Conservation (phyloP, 1,284 basidiomycete species). For the Moniliella sp. region DNA sequence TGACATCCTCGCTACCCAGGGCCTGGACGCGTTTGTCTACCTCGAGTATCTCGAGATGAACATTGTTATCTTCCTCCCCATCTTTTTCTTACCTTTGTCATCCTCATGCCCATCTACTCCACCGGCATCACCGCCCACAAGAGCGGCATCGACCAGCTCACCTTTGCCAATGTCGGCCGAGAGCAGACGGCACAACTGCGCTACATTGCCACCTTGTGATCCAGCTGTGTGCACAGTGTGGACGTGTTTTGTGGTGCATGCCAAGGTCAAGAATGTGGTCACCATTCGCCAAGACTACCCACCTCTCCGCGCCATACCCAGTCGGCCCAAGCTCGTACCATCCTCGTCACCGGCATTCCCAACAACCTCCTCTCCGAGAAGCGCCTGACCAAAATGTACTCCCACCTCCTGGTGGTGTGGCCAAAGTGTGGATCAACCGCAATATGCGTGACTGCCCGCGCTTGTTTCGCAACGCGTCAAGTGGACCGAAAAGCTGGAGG, state of each 20-base stretch:
- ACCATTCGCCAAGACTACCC: conserved; percentile 59
- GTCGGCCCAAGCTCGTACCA: conserved; percentile 60
- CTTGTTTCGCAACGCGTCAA: conserved; percentile 55
- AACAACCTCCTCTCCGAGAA: conserved; percentile 46
- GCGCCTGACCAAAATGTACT: conserved; percentile 49
- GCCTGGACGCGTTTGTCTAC: conserved; percentile 81
- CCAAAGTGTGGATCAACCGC: conserved; percentile 66
- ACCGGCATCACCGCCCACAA: background rate
- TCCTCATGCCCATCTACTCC: conserved; percentile 45
- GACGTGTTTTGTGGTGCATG: conserved; percentile 59
- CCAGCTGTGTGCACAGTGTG: conserved; percentile 37
- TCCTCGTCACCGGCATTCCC: conserved; percentile 76
- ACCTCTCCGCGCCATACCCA: conserved; percentile 53
- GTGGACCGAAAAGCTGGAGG: conserved; percentile 58
- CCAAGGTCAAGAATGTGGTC: conserved; percentile 61
- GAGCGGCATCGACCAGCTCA: conserved; percentile 51
- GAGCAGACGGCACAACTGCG: conserved; percentile 27
- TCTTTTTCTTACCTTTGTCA: conserved; percentile 36
- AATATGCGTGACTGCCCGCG: conserved; percentile 65
- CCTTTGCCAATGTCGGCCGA: conserved; percentile 40
- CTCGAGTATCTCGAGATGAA: conserved; percentile 63
- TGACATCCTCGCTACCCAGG: conserved; percentile 43
- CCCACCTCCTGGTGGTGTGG: conserved; percentile 64
- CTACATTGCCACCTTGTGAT: conserved; percentile 37
- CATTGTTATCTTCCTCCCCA: conserved; percentile 56